Conservation (phyloP, 2,329 filamentous ascomycete species). For the Sphaerulina populicola region DNA sequence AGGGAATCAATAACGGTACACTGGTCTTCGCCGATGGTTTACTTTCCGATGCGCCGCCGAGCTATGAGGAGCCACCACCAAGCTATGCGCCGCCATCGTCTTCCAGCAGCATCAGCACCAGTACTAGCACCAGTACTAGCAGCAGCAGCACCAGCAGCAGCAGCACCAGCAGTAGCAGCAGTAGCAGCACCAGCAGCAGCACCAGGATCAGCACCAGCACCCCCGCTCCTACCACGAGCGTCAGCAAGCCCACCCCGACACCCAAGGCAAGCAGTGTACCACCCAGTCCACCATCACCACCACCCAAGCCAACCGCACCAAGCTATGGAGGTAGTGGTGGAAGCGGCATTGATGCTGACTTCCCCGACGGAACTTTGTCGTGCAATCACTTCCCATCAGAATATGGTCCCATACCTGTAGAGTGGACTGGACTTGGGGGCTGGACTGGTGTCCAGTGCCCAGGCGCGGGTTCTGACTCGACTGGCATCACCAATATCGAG, state of each 20-base stretch:
- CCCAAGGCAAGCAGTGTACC: conserved; percentile 14
- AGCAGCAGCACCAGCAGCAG: conserved; percentile 15
- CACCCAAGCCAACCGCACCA: conserved; percentile 15
- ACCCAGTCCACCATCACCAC: conserved; percentile 3
- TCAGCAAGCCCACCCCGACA: conserved; percentile 12
- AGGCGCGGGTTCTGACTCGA: conserved; percentile 25
- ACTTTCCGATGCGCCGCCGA: conserved; percentile 26
- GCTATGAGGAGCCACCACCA: conserved; percentile 3
- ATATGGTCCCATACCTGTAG: conserved; percentile 67
- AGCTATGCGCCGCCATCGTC: conserved; percentile 23
- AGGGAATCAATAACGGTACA: conserved; percentile 62
- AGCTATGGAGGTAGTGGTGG: conserved; percentile 25
- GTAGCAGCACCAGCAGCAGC: conserved; percentile 16
- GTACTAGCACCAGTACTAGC: conserved; percentile 18
- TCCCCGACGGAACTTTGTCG: conserved; percentile 64
- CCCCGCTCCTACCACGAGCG: conserved; percentile 16
- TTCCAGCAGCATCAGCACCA: conserved; percentile 19
- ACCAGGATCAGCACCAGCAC: background rate
- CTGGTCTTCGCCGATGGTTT: conserved; percentile 51
- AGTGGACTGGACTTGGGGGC: conserved; percentile 61
- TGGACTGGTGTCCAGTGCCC: conserved; percentile 67
- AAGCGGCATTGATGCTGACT: conserved; percentile 56
- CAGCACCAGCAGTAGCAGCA: conserved; percentile 14
- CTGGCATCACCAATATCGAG: conserved; percentile 48
- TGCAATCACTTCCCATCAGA: conserved; percentile 68